Conservation (phyloP, 2,329 filamentous ascomycete species). For the Apiospora kogelbergensis region DNA sequence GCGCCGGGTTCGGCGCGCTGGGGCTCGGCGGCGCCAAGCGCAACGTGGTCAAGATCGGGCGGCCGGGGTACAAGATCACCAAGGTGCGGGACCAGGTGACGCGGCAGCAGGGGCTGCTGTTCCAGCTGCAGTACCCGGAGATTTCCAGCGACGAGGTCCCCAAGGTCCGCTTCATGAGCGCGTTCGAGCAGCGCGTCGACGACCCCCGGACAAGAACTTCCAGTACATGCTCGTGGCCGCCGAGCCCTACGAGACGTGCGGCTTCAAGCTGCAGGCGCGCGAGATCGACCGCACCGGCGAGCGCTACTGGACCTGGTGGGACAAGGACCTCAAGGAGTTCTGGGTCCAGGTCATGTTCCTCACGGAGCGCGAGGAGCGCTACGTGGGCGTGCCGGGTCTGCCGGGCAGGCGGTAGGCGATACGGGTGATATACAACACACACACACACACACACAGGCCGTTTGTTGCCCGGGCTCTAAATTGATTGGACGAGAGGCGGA, state of each 20-base stretch:
- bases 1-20: constrained; percentile 59
- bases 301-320: constrained; percentile 91
- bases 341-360: constrained; percentile 98
- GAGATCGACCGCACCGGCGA: constrained; percentile 90
- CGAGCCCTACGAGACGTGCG: constrained; percentile 97
- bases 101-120: constrained; percentile 85
- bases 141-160: constrained; percentile 74
- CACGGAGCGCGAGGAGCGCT: constrained; percentile 94
- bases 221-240: constrained; percentile 95
- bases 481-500: neutral
- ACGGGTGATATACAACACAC: too few relatives aligned
- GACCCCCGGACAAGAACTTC: constrained; percentile 88
- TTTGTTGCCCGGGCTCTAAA: too few relatives aligned
- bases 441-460: too few relatives aligned
- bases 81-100: constrained; percentile 90
- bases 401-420: constrained; percentile 42
- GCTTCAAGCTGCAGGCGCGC: constrained; percentile 90
- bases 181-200: constrained; percentile 93
- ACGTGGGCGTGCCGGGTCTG: constrained; percentile 63
- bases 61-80: constrained; percentile 96
- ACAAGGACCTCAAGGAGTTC: constrained; percentile 93
- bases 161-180: constrained; percentile 94
- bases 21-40: constrained; percentile 65
- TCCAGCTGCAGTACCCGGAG: constrained; percentile 94
- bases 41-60: constrained; percentile 91